A percentile compares a stretch with the other conserved stretches of the same genome.
These are phyloP conservation scores for Musa schizocarpa DNA, from an alignment of 176 grass and related monocot species.

Conservation along the genomic window DNA sequence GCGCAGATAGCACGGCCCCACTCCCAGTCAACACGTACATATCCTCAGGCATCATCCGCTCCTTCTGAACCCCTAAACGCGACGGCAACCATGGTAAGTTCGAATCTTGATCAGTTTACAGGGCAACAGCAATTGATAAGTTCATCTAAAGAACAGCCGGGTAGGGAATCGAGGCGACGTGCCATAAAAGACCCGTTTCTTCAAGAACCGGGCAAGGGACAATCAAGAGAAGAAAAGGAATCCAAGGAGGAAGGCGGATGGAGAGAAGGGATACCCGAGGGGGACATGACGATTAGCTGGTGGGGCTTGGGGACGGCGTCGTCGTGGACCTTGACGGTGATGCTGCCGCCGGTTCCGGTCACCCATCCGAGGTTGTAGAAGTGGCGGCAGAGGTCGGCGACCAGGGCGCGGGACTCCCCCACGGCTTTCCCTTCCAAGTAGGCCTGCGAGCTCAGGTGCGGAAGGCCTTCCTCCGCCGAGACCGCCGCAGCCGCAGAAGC, in stretches of 20 bases:
- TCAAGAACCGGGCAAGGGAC: background rate
- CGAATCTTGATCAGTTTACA: background rate
- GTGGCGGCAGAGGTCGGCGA: constrained; percentile 82
- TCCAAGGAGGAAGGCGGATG: background rate
- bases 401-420: constrained; percentile 63
- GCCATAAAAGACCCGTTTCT: background rate
- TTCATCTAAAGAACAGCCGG: no score
- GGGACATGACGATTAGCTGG: constrained; percentile 92
- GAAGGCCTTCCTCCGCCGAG: background rate
- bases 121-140: background rate
- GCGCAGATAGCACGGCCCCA: constrained; percentile 48
- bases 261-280: constrained; percentile 39
- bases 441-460: constrained; percentile 17
- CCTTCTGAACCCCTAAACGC: constrained; percentile 79
- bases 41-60: constrained; percentile 79
- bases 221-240: background rate
- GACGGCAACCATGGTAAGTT: background rate
- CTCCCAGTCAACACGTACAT: constrained; percentile 69
- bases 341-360: constrained; percentile 89
- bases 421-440: constrained; percentile 51
- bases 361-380: constrained; percentile 90
- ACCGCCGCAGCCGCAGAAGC: constrained; percentile 10
- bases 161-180: background rate
- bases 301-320: constrained; percentile 45
- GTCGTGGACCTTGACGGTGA: constrained; percentile 93